Percentiles rank a stretch among this genome's conserved stretches.
Evolutionary conservation across 805 yeast species (phyloP).

Genomic region (Metschnikowia rubicola): DNA sequence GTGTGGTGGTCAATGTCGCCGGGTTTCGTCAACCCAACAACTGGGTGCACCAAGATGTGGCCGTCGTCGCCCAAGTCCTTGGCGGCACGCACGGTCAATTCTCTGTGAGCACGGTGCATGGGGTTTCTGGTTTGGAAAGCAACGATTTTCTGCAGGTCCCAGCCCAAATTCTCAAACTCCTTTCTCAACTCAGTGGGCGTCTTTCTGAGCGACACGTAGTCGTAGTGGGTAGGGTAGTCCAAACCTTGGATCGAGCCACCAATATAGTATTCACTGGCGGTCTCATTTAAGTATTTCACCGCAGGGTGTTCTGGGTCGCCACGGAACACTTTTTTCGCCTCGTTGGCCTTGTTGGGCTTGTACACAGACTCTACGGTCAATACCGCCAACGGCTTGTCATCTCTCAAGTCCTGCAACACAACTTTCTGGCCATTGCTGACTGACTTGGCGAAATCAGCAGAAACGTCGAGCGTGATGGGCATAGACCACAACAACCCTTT

Average conservation of each 20-base stretch:
- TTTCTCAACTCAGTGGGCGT: slow-evolving; percentile 88
- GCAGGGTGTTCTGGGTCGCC: slow-evolving; percentile 99
- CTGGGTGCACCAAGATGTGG: slow-evolving; percentile 85
- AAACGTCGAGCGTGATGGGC: slow-evolving; percentile 86
- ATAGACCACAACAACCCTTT: slow-evolving; percentile 83
- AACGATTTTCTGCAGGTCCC: slow-evolving; percentile 73
- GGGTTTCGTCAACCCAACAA: slow-evolving; percentile 94
- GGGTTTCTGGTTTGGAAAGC: slow-evolving; percentile 99
- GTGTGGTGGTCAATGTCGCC: slow-evolving; percentile 98
- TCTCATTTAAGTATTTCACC: slow-evolving; percentile 62
- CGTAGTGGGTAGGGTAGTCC: slow-evolving; percentile 82
- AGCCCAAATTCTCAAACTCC: slow-evolving; percentile 75
- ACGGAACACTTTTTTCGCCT: slow-evolving; percentile 85
- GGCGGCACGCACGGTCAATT: slow-evolving; percentile 95
- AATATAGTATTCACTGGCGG: slow-evolving; percentile 78
- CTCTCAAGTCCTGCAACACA: slow-evolving; percentile 77
- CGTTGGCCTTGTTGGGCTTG: slow-evolving; percentile 73
- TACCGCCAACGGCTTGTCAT: slow-evolving; percentile 75
- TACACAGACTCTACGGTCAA: slow-evolving; percentile 76
- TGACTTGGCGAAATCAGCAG: slow-evolving; percentile 43
- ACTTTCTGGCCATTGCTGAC: slow-evolving; percentile 58
- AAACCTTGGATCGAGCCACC: slow-evolving; percentile 90
- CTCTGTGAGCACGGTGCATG: slow-evolving; percentile 98
- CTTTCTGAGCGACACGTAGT: slow-evolving; percentile 80
- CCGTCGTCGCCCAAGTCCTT: slow-evolving; percentile 78